These are phyloP conservation scores for Calonectria montana DNA, from an alignment of 2,329 filamentous ascomycete genomes.

Conservation along the genomic window DNA sequence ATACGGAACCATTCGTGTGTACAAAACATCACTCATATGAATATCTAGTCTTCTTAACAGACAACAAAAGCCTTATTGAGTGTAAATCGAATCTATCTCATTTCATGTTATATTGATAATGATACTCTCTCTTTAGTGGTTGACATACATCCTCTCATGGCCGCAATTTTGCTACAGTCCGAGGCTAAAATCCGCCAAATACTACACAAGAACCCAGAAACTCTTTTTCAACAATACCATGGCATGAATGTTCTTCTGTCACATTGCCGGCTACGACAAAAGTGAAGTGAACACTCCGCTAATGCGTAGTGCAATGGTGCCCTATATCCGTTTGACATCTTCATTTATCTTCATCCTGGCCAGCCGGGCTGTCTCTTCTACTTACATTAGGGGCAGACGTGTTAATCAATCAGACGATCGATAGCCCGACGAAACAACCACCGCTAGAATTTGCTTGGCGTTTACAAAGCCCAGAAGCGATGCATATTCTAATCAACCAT, in stretches of 20 bases:
- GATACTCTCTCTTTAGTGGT: not conserved
- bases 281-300: no score
- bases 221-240: not conserved
- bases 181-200: not conserved
- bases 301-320: no score
- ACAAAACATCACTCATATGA: accelerated
- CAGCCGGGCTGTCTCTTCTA: not conserved
- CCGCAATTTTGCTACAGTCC: not conserved
- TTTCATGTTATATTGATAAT: no score
- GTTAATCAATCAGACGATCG: not conserved
- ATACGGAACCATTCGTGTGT: not conserved
- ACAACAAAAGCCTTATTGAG: not conserved
- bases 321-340: no score
- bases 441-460: not conserved
- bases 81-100: not conserved
- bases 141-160: not conserved
- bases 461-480: not conserved
- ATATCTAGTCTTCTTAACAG: not conserved
- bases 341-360: not conserved
- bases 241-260: not conserved
- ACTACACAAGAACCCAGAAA: not conserved
- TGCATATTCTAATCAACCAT: not conserved
- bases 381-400: not conserved
- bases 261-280: no score
- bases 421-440: no score